Base-by-base conservation (phyloP, 192 early-diverging fungal genomes). In the Mortierella antarctica region DNA sequence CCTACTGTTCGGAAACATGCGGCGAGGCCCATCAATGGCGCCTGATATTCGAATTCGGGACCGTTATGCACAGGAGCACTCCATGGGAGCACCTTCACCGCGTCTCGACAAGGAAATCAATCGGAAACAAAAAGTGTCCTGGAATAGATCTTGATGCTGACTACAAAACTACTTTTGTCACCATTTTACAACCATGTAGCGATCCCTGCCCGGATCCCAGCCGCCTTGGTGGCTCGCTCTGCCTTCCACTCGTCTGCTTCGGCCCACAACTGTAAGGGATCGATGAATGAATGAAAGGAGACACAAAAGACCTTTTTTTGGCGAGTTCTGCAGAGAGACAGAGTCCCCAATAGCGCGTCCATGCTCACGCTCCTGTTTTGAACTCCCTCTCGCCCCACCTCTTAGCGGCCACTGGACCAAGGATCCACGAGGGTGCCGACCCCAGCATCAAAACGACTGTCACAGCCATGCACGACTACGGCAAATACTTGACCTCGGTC, bases 401-500 rank as follows among this genome's bases (percentile, higher is more conserved):
- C n/a, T n/a, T 57, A 73, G 71, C 63, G 2, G 40, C 75, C 13
- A 49, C 68, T 53, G 77, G 77, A 71, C 77, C 77, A 59, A 80
- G 77, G 70, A 80, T 80, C 49, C 65, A 72, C 31, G 77, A 80
- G 61, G 39, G 45, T 47, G 77, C 77, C 46, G 52, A 72, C n/a
- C 70, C 77, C 57, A 52, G 45, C 60, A 15, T 80, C 64, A 80
- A 68, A 71, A 80, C 77, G 12, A 80, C 77, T 53, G 77, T 80
- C 47, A 80, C 70, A 63, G 70, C 49, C 9, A 71, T 96, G 56
- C 93, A 95, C 74, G 94, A 95, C 82, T 99, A 91, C 83, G 96
- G 96, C 57, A 90, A 95, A 77, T 98, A 94, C 85, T 83, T 99
- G 48, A 86, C 91, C 31, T 90, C 89, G 48, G 88, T 91, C 71